These are phyloP conservation scores for Delphinella strobiligena DNA, from an alignment of 2,329 filamentous ascomycete genomes.

Conservation along the genomic window DNA sequence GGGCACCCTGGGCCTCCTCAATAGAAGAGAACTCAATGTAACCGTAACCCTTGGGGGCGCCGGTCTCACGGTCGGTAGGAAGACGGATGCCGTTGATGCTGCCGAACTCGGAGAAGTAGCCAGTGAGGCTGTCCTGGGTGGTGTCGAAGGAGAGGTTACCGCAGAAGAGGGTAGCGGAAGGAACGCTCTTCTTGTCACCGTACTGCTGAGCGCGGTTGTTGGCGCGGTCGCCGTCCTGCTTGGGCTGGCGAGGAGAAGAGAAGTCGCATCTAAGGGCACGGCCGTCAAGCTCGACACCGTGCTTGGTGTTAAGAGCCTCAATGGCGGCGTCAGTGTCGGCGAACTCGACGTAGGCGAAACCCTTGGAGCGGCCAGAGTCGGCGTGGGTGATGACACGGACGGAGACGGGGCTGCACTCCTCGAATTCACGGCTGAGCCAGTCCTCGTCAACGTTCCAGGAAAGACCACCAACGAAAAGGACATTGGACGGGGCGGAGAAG, in stretches of 20 bases:
- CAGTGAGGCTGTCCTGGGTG: slow-evolving; percentile 61
- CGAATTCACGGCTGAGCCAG: slow-evolving; percentile 68
- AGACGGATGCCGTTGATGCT: slow-evolving; percentile 70
- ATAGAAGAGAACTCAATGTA: slow-evolving; percentile 75
- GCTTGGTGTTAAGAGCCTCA: slow-evolving; percentile 63
- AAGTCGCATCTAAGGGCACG: slow-evolving; percentile 70
- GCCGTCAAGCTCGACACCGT: slow-evolving; percentile 61
- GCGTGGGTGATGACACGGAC: slow-evolving; percentile 77
- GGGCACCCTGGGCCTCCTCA: slow-evolving; percentile 69
- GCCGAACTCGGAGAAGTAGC: slow-evolving; percentile 61
- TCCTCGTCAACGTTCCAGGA: slow-evolving; percentile 87
- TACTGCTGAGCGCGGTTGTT: slow-evolving; percentile 54
- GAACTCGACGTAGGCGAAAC: slow-evolving; percentile 89
- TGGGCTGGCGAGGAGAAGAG: slow-evolving; percentile 53
- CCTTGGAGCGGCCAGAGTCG: slow-evolving; percentile 70
- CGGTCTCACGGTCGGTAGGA: slow-evolving; percentile 76
- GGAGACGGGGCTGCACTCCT: slow-evolving; percentile 58
- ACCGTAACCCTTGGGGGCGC: slow-evolving; percentile 81
- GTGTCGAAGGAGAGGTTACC: slow-evolving; percentile 82
- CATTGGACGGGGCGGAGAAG: slow-evolving; percentile 38
- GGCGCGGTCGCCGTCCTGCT: slow-evolving; percentile 20
- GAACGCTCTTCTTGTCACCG: slow-evolving; percentile 63
- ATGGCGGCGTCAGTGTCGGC: slow-evolving; percentile 52
- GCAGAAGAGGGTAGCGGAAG: slow-evolving; percentile 79
- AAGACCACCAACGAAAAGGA: slow-evolving; percentile 81